Base-by-base conservation (phyloP, 441 rosid genomes). In the Adansonia grandidieri region DNA sequence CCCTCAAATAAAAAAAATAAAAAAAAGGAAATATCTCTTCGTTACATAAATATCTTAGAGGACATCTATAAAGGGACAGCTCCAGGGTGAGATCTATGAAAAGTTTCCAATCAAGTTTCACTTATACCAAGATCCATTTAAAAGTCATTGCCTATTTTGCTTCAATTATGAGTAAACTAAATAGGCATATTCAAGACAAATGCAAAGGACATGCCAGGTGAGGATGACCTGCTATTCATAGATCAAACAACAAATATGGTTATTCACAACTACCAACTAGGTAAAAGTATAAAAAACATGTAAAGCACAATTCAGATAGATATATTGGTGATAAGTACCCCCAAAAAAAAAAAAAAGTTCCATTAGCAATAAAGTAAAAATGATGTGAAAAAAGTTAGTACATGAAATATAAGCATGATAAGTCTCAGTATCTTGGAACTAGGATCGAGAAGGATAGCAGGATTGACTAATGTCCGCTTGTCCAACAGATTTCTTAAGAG, bases 201-300 rank as follows among this genome's bases (percentile, higher is more conserved):
- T n/a, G 44, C 68, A 32, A 32, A 32, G 10, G 47, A 63, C 9
- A 37, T 9, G 2, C 45, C 15, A 10, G 5, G 2, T 14, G 47
- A 63, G 7, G 37, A 22, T 3, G 6, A 22, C 2, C 11, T 22
- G 65, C 15, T 60, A 22, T 60, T 60, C 2, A 6, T 4, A 58
- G 7, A 10, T 54, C 19, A 54, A 19, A 54, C 60, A 54, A 54
- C 56, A 17, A 68, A 47, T 10, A 47, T 20, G 56, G 17, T 68
- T 19, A 68, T 20, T 5, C 73, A 47, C 37, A 68, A 68, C 19
- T 47, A 56, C 40, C n/a, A 20, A 20, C 37, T 20, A 68, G 56
- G 40, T 48, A 17, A 47, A 68, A 47, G 73, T 20, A 68, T 11
- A 47, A 68, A 17, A 66, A 42, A 66, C 71, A 66, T 42, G 28